Evolutionary conservation across 2,329 filamentous ascomycete genomes (phyloP).

Genomic region (Diaporthe caulivora): DNA sequence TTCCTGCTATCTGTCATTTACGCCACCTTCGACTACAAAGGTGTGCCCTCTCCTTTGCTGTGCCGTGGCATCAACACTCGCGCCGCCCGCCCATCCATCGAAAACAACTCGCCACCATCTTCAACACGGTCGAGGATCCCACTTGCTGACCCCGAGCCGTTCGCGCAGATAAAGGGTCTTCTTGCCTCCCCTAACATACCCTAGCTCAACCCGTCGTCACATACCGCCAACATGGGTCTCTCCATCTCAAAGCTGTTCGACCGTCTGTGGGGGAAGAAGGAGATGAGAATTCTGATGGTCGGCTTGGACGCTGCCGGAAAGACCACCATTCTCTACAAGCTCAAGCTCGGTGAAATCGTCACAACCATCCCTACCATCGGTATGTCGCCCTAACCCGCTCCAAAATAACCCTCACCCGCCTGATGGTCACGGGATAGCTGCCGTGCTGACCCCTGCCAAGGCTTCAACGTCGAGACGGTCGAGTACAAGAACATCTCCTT

Average conservation of each 20-base stretch:
- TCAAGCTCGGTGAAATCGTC: constrained; percentile 99
- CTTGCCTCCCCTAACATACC: constrained; percentile 5
- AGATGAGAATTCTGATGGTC: constrained; percentile 99
- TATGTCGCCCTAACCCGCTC: constrained; percentile 58
- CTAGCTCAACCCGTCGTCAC: constrained; percentile 40
- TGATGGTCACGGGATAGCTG: constrained; percentile 40
- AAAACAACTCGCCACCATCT: constrained; percentile 27
- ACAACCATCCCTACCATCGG: constrained; percentile 99
- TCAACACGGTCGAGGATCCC: not conserved
- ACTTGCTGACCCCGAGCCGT: constrained; percentile 31
- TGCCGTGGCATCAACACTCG: constrained; percentile 5
- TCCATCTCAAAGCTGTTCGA: constrained; percentile 97
- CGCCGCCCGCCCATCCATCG: constrained; percentile 5
- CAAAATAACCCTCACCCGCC: constrained; percentile 2
- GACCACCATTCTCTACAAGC: constrained; percentile 99
- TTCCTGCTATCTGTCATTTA: constrained; percentile 40
- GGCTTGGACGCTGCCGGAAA: constrained; percentile 99
- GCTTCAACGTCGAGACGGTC: constrained; percentile 99
- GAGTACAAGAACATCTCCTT: constrained; percentile 99
- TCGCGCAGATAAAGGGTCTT: constrained; percentile 35
- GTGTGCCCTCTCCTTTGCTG: constrained; percentile 6
- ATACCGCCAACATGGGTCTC: constrained; percentile 91
- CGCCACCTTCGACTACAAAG: constrained; percentile 21
- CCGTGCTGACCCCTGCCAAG: constrained; percentile 56
- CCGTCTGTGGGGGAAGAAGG: constrained; percentile 98